Conservation (phyloP, 805 yeast genomes). For the Tetrapisispora phaffii region DNA sequence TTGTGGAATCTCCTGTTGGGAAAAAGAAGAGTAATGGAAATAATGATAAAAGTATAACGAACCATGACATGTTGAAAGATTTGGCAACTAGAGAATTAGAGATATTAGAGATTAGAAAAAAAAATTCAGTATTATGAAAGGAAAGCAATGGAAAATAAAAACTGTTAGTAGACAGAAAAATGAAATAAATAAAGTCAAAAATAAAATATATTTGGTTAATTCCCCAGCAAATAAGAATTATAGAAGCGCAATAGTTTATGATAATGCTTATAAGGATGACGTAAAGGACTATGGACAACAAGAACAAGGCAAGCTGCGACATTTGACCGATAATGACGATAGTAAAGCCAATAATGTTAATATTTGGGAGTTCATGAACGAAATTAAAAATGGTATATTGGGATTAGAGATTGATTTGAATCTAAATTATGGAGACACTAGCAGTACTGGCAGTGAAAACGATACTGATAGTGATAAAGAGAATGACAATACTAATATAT, state of each 20-base stretch:
- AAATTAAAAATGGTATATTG: constrained; percentile 34
- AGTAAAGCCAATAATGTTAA: not conserved
- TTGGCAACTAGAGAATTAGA: constrained; percentile 63
- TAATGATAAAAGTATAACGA: constrained; percentile 29
- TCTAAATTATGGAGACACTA: not conserved
- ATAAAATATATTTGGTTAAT: constrained; percentile 25
- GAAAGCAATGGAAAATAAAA: constrained; percentile 41
- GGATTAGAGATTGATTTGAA: constrained; percentile 29
- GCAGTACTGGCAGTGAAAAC: not conserved
- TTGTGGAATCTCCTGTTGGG: not conserved
- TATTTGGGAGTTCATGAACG: constrained; percentile 43
- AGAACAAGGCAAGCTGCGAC: not conserved
- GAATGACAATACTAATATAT: not conserved
- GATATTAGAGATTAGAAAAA: constrained; percentile 52
- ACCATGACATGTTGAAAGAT: constrained; percentile 41
- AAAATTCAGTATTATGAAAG: constrained; percentile 40
- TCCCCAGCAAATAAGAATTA: constrained; percentile 1
- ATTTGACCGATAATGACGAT: not conserved
- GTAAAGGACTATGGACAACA: not conserved
- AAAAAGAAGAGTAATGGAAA: constrained; percentile 3
- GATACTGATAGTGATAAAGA: not conserved
- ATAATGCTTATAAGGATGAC: not conserved
- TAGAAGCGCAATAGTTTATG: too few relatives aligned
- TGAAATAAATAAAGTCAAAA: constrained; percentile 28
- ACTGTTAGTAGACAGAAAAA: constrained; percentile 33